Evolutionary conservation across 2,329 filamentous ascomycete species (phyloP), one percentile per base, ranked within the genome.

Genomic region (Colletotrichum camelliae): DNA sequence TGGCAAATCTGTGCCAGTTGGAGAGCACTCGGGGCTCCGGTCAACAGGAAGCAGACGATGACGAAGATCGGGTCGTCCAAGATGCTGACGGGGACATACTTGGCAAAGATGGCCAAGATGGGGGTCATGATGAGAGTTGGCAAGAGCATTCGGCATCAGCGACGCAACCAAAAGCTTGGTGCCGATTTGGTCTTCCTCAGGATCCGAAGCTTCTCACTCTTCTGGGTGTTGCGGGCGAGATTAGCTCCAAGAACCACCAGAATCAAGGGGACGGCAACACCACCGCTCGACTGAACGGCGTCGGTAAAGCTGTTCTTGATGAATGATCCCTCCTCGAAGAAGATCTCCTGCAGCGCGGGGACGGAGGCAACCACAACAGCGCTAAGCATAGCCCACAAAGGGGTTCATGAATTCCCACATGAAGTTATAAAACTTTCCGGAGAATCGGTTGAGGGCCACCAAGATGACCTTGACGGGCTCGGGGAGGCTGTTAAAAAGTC

Each of bases 1-100:
- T 98, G 97, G 86, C 97, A 99, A 77, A 99, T 99, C 86, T 99
- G 97, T 8, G 97, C 96, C 81, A 99, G 88, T 86, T 99, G 97
- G 78, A 99, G 89, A 31, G 97, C 97, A 77, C 94, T 97, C 7
- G 97, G 97, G 4, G 97, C 97, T 43, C 97, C 97, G 0, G 95
- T 96, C 79, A 99, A 94, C 78, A 99, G 89, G 90, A 98, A 99
- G 86, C 96, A 98, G 43, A 99, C 97, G 79, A 99, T 95, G 79
- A 99, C 93, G 84, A 99, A 99, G 81, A 99, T 99, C 12, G 97
- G 97, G 82, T 99, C 97, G 83, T 97, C 97, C 39, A 99, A 88
- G 80, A 99, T 98, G 87, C 95, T 97, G 81, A 99, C 91, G 4
- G 95, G 95, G 31, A 98, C 91, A 81, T 93, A 98, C 83, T 98